Evolutionary conservation across 345 rosid genomes (phyloP), one percentile per base, ranked within the genome.

Genomic region (Erucastrum elatum): DNA sequence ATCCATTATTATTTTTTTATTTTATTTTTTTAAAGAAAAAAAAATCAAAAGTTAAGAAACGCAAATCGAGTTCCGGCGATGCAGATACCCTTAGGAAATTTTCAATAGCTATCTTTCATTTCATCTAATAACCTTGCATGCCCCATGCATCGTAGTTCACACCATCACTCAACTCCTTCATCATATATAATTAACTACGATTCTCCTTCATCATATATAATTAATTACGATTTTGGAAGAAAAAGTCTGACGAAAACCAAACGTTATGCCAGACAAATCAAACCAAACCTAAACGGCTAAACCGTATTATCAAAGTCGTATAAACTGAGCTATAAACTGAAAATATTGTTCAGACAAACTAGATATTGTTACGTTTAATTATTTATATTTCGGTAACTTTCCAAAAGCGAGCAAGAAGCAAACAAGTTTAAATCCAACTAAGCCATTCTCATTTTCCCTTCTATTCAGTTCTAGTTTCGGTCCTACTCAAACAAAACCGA

Each of bases 111-210:
- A 70, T 70, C 49, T 59, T 71, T 71, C 30, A 8, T 71, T 72
- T 62, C 68, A 60, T 71, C 77, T 65, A 65, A 65, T 66, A 59
- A 4, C 55, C 63, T 46, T 63, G 68, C 82, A 66, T 72, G 77
- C 39, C 77, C 77, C 77, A 78, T 72, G 77, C 82, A 78, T 66
- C 66, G 41, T 78, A 59, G 56, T 73, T 60, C 70, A 34, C 59
- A 9, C 16, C 69, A 78, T 61, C 51, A 79, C 82, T 79, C 82
- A 79, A 79, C 55, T 8, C 59, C 66, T 77, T 55, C 66, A 21
- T 44, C 21, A 21, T 21, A 21, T 21, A 21, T 21, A 21, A 21
- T 21, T 21, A 21, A 21, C 21, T 21, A 21, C 21, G 21, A 21
- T 21, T 21, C 21, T 21, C 21, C 21, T 21, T 21, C 21, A 21